phyloP scores from a whole-genome alignment of 306 rosid genomes.

The Luffa acutangula region DNA sequence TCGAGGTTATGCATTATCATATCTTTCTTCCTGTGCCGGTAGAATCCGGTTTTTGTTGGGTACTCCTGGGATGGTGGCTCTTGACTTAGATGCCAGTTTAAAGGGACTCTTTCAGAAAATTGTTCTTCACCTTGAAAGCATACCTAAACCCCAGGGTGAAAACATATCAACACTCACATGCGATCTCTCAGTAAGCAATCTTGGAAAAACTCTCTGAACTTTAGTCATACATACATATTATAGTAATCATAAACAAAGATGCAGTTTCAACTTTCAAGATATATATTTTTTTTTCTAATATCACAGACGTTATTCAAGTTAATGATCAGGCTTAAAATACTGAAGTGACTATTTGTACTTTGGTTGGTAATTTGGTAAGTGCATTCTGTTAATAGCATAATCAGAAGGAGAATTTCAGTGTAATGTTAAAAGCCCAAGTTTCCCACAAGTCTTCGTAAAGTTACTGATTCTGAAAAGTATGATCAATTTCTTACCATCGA shows the following conservation, averaged over 20 bases:
- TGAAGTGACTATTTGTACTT: background rate
- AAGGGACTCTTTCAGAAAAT: constrained; percentile 72
- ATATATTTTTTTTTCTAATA: background rate
- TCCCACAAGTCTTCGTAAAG: background rate
- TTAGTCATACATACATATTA: background rate
- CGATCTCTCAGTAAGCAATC: constrained; percentile 58
- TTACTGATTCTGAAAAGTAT: background rate
- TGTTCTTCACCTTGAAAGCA: constrained; percentile 78
- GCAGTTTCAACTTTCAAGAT: background rate
- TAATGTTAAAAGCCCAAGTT: background rate
- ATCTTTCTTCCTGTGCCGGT: constrained; percentile 90
- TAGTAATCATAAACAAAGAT: background rate
- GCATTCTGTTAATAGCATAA: background rate
- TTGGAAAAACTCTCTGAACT: constrained; percentile 7
- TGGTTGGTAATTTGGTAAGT: background rate
- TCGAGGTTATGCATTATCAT: constrained; percentile 89
- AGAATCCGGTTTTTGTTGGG: constrained; percentile 89
- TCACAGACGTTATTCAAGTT: background rate
- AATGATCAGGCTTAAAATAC: background rate
- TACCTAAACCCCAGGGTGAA: constrained; percentile 94
- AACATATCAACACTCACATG: constrained; percentile 78
- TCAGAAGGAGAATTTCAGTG: background rate
- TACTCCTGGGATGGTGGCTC: constrained; percentile 98
- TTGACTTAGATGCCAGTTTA: constrained; percentile 74
- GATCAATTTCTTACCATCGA: background rate